A percentile compares a stretch with the other conserved stretches of the same genome.
Evolutionary conservation across 768 basidiomycete species (phyloP).

Genomic region (Favolaschia claudopus): DNA sequence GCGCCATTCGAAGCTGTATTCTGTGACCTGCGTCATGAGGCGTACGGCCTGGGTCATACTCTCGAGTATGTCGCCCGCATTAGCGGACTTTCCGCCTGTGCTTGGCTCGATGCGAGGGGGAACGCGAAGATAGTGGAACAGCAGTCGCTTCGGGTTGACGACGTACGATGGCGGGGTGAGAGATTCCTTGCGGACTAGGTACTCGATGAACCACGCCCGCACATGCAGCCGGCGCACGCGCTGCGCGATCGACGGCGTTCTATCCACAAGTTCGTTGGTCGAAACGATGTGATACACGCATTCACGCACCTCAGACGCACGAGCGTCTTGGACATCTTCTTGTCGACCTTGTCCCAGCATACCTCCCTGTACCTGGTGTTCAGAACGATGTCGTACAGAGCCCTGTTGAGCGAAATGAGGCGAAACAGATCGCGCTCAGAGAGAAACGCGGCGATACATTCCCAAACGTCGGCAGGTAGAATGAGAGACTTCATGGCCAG

Average conservation of each 20-base stretch:
- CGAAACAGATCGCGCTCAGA: conserved; percentile 11
- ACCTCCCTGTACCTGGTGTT: conserved; percentile 40
- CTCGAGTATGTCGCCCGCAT: conserved; percentile 33
- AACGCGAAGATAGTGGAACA: conserved; percentile 2
- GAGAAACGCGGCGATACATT: conserved; percentile 33
- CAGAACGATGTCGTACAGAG: conserved; percentile 40
- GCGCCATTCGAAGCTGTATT: conserved; percentile 47
- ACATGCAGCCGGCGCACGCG: conserved; percentile 45
- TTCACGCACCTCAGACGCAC: conserved; percentile 39
- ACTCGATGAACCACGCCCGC: conserved; percentile 50
- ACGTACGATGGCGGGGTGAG: neutral
- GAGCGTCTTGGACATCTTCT: conserved; percentile 33
- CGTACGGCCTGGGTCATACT: conserved; percentile 42
- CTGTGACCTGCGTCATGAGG: conserved; percentile 42
- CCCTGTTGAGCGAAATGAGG: conserved; percentile 43
- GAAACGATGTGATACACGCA: neutral
- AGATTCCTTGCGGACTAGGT: conserved; percentile 28
- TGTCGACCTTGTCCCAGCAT: conserved; percentile 41
- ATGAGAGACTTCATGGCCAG: neutral
- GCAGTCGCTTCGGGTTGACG: conserved; percentile 6
- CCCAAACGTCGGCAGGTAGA: conserved; percentile 45
- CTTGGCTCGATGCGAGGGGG: conserved; percentile 6
- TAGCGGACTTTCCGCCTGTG: conserved; percentile 3
- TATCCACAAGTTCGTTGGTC: conserved; percentile 8
- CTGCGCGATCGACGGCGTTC: conserved; percentile 40